phyloP scores from a whole-genome alignment of 2,329 filamentous ascomycete species.

The Neopestalotiopsis clavispora region DNA sequence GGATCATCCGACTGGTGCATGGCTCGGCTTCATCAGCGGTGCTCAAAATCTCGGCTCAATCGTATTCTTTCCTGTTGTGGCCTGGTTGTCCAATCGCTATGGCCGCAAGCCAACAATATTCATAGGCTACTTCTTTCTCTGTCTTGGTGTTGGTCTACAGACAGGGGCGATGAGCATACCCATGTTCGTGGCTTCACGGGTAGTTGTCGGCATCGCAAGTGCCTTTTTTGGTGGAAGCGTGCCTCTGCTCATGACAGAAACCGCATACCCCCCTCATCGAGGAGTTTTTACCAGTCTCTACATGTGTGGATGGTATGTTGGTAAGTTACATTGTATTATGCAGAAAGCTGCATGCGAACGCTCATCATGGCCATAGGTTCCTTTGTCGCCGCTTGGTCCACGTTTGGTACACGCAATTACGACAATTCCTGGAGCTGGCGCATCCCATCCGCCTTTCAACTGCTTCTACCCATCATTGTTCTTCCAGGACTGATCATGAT shows the following conservation, averaged over 20 bases:
- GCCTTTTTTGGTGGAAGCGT: constrained; percentile 29
- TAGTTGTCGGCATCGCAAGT: constrained; percentile 31
- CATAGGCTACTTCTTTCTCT: constrained; percentile 35
- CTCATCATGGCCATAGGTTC: constrained; percentile 19
- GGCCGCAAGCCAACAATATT: constrained; percentile 40
- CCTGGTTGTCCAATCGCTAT: constrained; percentile 42
- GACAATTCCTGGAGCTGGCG: constrained; percentile 40
- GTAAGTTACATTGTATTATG: neutral
- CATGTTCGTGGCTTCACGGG: constrained; percentile 30
- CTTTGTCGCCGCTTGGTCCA: constrained; percentile 24
- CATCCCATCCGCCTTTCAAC: constrained; percentile 49
- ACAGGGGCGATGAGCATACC: constrained; percentile 22
- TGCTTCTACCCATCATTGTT: constrained; percentile 41
- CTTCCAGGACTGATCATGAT: neutral
- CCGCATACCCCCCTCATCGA: constrained; percentile 33
- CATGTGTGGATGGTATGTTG: constrained; percentile 4
- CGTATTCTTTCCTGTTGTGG: constrained; percentile 39
- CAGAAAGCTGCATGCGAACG: constrained; percentile 4
- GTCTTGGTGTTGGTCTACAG: constrained; percentile 34
- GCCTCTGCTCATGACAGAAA: constrained; percentile 33
- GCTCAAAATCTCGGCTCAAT: constrained; percentile 44
- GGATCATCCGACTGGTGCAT: constrained; percentile 38
- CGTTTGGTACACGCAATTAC: constrained; percentile 24
- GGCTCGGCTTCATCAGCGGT: constrained; percentile 43
- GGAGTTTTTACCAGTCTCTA: constrained; percentile 16